A percentile compares a stretch with the other conserved stretches of the same genome.
These are phyloP conservation scores for Malus hybrid DNA, from an alignment of 331 rosid genomes.

Conservation along the genomic window DNA sequence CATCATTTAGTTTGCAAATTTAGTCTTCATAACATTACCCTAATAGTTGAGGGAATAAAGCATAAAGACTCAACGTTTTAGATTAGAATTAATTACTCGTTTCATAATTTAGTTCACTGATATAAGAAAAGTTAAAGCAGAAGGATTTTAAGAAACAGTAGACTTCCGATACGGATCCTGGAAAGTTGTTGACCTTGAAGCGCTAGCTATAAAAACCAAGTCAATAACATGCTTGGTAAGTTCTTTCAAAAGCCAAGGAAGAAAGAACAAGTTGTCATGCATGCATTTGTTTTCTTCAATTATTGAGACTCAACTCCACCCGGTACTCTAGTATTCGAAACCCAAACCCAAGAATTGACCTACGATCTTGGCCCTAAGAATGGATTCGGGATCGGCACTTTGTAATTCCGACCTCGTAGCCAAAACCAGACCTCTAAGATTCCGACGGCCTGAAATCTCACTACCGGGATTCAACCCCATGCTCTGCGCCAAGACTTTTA, in stretches of 20 bases:
- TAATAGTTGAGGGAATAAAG: not conserved
- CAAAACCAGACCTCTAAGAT: not conserved
- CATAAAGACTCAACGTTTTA: not conserved
- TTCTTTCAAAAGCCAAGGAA: not conserved
- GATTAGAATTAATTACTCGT: not conserved
- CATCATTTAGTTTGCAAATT: too few species aligned
- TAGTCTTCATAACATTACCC: rapidly evolving
- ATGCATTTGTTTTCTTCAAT: not conserved
- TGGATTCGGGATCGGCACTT: not conserved
- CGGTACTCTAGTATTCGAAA: not conserved
- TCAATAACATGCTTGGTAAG: not conserved
- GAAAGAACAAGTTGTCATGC: not conserved
- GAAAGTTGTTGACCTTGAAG: not conserved
- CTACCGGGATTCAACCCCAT: not conserved
- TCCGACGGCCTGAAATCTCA: too few species aligned
- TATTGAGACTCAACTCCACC: not conserved
- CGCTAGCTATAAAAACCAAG: not conserved
- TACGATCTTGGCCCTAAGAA: not conserved
- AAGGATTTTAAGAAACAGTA: not conserved
- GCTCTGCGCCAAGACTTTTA: too few species aligned
- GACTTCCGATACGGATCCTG: not conserved
- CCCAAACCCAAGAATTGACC: not conserved
- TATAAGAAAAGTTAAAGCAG: not conserved
- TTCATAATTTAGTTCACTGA: not conserved
- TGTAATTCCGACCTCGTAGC: not conserved